These are phyloP conservation scores for Gypsophila paniculata DNA, from an alignment of 179 eudicot genomes.

Conservation along the genomic window DNA sequence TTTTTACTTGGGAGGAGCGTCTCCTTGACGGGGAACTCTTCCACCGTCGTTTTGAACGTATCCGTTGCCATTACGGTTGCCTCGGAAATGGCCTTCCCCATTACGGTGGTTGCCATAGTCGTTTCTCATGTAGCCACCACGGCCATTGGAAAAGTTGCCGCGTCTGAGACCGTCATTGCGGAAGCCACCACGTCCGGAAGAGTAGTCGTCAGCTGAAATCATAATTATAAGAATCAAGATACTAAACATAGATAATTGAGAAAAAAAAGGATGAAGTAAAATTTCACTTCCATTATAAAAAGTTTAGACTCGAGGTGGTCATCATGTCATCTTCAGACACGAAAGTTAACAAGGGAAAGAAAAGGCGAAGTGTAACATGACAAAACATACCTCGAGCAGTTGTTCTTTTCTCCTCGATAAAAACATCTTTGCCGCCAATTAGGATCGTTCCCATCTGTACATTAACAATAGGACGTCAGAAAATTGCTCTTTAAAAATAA, in stretches of 20 bases:
- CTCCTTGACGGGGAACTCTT: constrained; percentile 27
- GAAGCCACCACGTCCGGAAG: constrained; percentile 35
- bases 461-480: background rate
- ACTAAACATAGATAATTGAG: background rate
- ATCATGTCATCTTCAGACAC: background rate
- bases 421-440: constrained; percentile 32
- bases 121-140: constrained; percentile 32
- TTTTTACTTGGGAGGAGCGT: constrained; percentile 27
- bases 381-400: constrained; percentile 33
- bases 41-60: constrained; percentile 33
- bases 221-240: background rate
- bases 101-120: constrained; percentile 18
- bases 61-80: constrained; percentile 27
- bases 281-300: background rate
- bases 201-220: constrained; percentile 23
- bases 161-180: constrained; percentile 35
- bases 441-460: constrained; percentile 26
- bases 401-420: constrained; percentile 38
- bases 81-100: constrained; percentile 4
- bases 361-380: background rate
- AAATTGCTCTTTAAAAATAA: background rate
- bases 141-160: constrained; percentile 34
- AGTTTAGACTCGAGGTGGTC: background rate
- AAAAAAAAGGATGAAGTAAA: background rate
- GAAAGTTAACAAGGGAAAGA: background rate